These are phyloP conservation scores for Stylosanthes scabra DNA, from an alignment of 331 rosid species.

Conservation along the genomic window DNA sequence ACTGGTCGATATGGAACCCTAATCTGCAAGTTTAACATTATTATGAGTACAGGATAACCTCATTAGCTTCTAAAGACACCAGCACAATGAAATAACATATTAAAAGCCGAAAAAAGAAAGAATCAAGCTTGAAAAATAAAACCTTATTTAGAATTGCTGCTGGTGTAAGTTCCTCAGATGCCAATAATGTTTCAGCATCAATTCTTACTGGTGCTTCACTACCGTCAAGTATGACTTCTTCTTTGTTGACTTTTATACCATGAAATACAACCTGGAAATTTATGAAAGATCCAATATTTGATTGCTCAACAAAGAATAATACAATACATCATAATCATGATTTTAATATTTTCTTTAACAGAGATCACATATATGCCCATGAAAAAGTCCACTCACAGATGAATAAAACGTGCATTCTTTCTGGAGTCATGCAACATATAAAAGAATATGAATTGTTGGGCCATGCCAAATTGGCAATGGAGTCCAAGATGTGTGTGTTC, in stretches of 20 bases:
- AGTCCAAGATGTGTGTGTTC: constrained; percentile 21
- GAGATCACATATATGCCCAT: constrained; percentile 1
- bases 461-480: constrained; percentile 26
- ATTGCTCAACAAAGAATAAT: constrained; percentile 26
- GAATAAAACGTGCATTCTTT: constrained; percentile 17
- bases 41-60: constrained; percentile 27
- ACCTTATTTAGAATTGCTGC: constrained; percentile 90
- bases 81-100: constrained; percentile 40
- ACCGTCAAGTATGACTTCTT: constrained; percentile 88
- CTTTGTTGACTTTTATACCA: constrained; percentile 73
- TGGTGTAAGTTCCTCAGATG: constrained; percentile 89
- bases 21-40: constrained; percentile 58
- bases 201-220: constrained; percentile 92
- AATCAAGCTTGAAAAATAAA: constrained; percentile 25
- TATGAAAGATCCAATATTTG: constrained; percentile 16
- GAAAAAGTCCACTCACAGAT: constrained; percentile 25
- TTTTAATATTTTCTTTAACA: not conserved
- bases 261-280: constrained; percentile 73
- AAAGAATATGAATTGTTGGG: not conserved
- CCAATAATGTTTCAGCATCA: constrained; percentile 79
- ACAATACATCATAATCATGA: constrained; percentile 19
- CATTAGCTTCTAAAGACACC: constrained; percentile 20
- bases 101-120: constrained; percentile 17
- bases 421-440: constrained; percentile 8
- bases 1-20: constrained; percentile 83